Evolutionary conservation across 805 yeast genomes (phyloP).

Genomic region (Starmera amethionina): DNA sequence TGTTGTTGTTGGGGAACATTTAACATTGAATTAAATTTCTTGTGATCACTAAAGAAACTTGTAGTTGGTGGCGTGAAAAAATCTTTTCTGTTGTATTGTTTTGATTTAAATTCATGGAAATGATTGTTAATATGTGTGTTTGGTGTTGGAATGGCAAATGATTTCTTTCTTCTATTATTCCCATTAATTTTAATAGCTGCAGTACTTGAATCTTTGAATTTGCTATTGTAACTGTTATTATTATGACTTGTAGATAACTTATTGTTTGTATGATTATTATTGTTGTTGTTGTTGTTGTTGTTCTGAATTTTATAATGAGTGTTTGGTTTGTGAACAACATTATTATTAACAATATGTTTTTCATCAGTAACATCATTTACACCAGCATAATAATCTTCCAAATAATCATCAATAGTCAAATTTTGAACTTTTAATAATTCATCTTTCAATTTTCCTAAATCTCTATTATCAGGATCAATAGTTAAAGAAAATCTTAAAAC

Average conservation of each 20-base stretch:
- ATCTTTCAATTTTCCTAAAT: slow-evolving; percentile 45
- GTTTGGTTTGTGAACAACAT: background rate
- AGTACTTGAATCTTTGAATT: slow-evolving; percentile 4
- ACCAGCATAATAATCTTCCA: slow-evolving; percentile 34
- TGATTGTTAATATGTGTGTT: slow-evolving; percentile 30
- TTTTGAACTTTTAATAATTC: slow-evolving; percentile 52
- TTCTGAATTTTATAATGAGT: slow-evolving; percentile 2
- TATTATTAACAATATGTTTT: slow-evolving; percentile 14
- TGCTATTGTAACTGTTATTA: no score
- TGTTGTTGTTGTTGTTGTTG: slow-evolving; percentile 4
- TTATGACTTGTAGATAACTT: slow-evolving; percentile 1
- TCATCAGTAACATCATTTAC: slow-evolving; percentile 4
- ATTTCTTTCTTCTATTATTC: slow-evolving; percentile 33
- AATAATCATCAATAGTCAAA: slow-evolving; percentile 80
- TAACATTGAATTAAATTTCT: slow-evolving; percentile 1
- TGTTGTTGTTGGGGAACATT: background rate
- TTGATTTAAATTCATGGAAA: slow-evolving; percentile 25
- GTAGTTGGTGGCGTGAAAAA: slow-evolving; percentile 66
- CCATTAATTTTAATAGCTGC: slow-evolving; percentile 18
- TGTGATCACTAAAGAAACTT: no score
- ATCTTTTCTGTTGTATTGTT: slow-evolving; percentile 52
- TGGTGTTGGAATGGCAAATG: slow-evolving; percentile 58
- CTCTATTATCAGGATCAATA: slow-evolving; percentile 81
- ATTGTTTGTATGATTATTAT: slow-evolving; percentile 5
- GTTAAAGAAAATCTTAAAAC: slow-evolving; percentile 71